Conservation (phyloP, 805 yeast species). For the Pichia nanzhaoensis region DNA sequence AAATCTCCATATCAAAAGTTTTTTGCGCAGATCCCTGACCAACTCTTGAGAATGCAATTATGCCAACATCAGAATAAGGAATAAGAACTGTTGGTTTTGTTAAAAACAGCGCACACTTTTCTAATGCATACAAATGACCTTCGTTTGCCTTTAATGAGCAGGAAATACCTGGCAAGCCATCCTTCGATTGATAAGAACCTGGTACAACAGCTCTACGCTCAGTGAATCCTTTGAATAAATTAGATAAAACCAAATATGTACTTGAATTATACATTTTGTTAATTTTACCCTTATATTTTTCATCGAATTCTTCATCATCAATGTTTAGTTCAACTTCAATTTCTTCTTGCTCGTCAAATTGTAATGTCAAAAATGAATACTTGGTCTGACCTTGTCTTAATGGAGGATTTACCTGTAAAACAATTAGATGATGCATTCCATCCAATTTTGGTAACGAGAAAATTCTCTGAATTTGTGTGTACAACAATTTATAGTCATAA, state of each 20-base stretch:
- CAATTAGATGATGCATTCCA: slow-evolving; percentile 80
- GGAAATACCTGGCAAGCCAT: slow-evolving; percentile 76
- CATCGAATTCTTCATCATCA: slow-evolving; percentile 72
- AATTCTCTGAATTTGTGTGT: slow-evolving; percentile 80
- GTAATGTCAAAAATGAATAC: slow-evolving; percentile 86
- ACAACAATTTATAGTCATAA: slow-evolving; percentile 92
- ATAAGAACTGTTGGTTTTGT: slow-evolving; percentile 92
- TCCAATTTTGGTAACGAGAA: slow-evolving; percentile 93
- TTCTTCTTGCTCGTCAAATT: slow-evolving; percentile 85
- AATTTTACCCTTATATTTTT: slow-evolving; percentile 66
- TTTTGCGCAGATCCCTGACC: slow-evolving; percentile 77
- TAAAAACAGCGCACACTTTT: slow-evolving; percentile 81
- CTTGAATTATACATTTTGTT: slow-evolving; percentile 66
- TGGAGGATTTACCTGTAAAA: slow-evolving; percentile 93
- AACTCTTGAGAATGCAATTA: slow-evolving; percentile 79
- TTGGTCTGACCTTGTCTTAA: slow-evolving; percentile 97
- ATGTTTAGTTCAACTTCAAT: slow-evolving; percentile 84
- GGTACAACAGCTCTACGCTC: slow-evolving; percentile 82
- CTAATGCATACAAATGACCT: slow-evolving; percentile 90
- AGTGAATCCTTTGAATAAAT: slow-evolving; percentile 83
- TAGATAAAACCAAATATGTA: slow-evolving; percentile 81
- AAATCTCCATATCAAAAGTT: slow-evolving; percentile 87
- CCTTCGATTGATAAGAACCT: slow-evolving; percentile 70
- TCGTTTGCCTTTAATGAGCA: slow-evolving; percentile 94
- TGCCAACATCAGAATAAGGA: slow-evolving; percentile 74